Base-by-base conservation (phyloP, 2,329 filamentous ascomycete species). In the Neofusicoccum umdonicola region DNA sequence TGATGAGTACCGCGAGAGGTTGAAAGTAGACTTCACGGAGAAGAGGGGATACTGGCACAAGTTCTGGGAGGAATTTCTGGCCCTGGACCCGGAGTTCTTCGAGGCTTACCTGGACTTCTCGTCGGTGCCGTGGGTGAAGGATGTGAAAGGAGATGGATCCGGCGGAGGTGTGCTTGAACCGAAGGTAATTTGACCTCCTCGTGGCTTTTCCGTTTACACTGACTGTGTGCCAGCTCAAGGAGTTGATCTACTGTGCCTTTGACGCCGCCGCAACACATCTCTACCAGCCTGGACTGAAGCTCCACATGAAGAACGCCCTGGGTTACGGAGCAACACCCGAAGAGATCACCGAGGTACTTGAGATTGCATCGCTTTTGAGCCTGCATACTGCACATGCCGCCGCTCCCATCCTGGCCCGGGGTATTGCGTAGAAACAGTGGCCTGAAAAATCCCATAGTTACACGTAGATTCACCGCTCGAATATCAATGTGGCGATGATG, bases 231-330 rank as follows among this genome's bases (percentile, higher is more conserved):
- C 13, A 72, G 71, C 65, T 73, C 57, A 83, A 82, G 69, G 81
- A 83, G 67, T 68, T 83, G 19, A 74, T 83, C 6, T 82, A 82
- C 66, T 82, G 80, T 65, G 81, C 81, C 1, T 82, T 83, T 65
- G 81, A 83, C 69, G 71, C 72, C 22, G 80, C 81, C 15, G 74
- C 79, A 6, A 84, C 81, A 13, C 82, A 83, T 69, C 73, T 83
- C 19, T 83, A 82, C 62, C 71, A 75, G 5, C 78, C 79, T 0
- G 82, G 81, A 0, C 67, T 82, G 50, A 83, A 82, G 65, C 66
- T 82, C 31, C 81, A 83, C 67, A 82, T 83, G 75, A 76, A 75
- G 63, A 83, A 83, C 67, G 81, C 80, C 27, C 68, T 83, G 4
- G 73, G 76, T 12, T 80, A 79, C 65, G 82, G 81, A 0, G 81